These are phyloP conservation scores for Trametes cinnabarina DNA, from an alignment of 768 basidiomycete species.

Conservation along the genomic window DNA sequence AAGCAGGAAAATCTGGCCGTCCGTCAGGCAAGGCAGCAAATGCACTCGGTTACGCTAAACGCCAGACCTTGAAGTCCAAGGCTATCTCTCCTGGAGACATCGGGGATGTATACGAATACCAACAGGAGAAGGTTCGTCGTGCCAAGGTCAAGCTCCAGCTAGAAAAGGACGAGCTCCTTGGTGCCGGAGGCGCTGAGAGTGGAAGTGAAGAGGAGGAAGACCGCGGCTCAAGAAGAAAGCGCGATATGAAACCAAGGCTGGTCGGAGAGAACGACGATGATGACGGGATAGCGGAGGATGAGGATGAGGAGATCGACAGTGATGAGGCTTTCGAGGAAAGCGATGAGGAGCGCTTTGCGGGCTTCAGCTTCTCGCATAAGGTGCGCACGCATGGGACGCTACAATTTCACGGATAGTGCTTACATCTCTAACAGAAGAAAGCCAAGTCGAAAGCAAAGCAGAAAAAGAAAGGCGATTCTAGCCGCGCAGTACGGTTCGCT, in stretches of 20 bases:
- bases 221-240: slow-evolving; percentile 31
- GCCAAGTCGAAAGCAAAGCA: slow-evolving; percentile 27
- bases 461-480: slow-evolving; percentile 17
- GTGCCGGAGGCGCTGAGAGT: slow-evolving; percentile 32
- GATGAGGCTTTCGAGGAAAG: slow-evolving; percentile 83
- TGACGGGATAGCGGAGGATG: slow-evolving; percentile 51
- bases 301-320: slow-evolving; percentile 85
- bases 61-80: slow-evolving; percentile 43
- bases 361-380: slow-evolving; percentile 47
- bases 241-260: slow-evolving; percentile 38
- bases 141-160: slow-evolving; percentile 52
- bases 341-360: slow-evolving; percentile 76
- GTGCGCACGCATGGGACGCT: slow-evolving; percentile 19
- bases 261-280: slow-evolving; percentile 66
- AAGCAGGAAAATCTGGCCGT: not conserved
- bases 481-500: slow-evolving; percentile 39
- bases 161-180: slow-evolving; percentile 51
- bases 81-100: slow-evolving; percentile 30
- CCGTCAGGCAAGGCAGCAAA: slow-evolving; percentile 31
- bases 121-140: slow-evolving; percentile 48
- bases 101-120: slow-evolving; percentile 65
- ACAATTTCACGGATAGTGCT: not conserved
- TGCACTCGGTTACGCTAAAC: slow-evolving; percentile 50
- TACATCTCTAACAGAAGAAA: slow-evolving; percentile 15
- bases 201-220: slow-evolving; percentile 39